Conservation (phyloP, 495 filamentous ascomycete species). For the Podospora appendiculata region DNA sequence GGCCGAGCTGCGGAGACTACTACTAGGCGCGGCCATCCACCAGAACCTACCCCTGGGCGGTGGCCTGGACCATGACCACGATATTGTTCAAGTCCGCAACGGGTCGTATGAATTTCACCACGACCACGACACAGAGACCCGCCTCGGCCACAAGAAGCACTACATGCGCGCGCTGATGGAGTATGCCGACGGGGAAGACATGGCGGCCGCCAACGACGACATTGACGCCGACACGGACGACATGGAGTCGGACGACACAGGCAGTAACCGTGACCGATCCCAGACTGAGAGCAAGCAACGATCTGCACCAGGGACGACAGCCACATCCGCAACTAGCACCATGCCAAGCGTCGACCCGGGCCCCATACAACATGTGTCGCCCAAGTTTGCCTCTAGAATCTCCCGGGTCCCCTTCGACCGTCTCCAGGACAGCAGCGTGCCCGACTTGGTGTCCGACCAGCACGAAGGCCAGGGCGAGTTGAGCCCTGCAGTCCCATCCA, state of each 20-base stretch:
- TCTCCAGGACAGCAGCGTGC: not conserved
- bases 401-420: slow-evolving; percentile 3
- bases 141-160: slow-evolving; percentile 1
- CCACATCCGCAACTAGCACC: not conserved
- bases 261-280: not conserved
- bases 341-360: not conserved
- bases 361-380: not conserved
- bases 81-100: not conserved
- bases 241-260: slow-evolving; percentile 1
- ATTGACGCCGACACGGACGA: slow-evolving; percentile 15
- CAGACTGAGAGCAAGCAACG: not conserved
- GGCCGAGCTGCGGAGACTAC: no score
- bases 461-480: not conserved
- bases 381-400: slow-evolving; percentile 4
- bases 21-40: no score
- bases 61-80: not conserved
- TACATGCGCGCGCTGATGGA: slow-evolving; percentile 14
- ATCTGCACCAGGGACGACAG: not conserved
- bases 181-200: slow-evolving; percentile 8
- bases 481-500: not conserved
- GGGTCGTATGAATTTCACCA: not conserved
- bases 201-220: slow-evolving; percentile 6
- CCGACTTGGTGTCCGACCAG: slow-evolving; percentile 7
- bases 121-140: not conserved
- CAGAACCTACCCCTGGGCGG: not conserved